Percentiles rank a stretch among this genome's conserved stretches.
These are phyloP conservation scores for Ustilago xerochloae DNA, from an alignment of 1,284 basidiomycete genomes.

Conservation along the genomic window DNA sequence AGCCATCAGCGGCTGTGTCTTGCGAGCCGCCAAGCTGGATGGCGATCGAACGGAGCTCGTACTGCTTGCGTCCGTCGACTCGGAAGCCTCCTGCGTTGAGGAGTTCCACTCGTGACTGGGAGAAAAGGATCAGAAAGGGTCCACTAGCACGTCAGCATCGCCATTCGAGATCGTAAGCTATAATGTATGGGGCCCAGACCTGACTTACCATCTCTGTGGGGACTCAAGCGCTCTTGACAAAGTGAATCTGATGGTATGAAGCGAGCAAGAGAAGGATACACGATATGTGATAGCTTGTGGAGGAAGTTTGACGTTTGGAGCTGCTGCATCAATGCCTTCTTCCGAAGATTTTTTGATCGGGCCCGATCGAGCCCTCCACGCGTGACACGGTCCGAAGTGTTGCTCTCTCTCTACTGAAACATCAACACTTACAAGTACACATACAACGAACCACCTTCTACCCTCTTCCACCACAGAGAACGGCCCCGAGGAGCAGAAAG, in stretches of 20 bases:
- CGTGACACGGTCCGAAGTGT: constrained; percentile 19
- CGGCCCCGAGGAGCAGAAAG: no score
- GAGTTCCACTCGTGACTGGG: constrained; percentile 80
- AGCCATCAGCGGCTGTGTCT: constrained; percentile 78
- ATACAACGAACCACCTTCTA: background rate
- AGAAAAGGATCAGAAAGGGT: no score
- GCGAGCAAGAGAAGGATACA: background rate
- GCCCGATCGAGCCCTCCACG: constrained; percentile 12
- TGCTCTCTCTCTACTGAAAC: constrained; percentile 14
- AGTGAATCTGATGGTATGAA: background rate
- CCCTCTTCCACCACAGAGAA: no score
- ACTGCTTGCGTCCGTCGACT: constrained; percentile 88
- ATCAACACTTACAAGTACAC: constrained; percentile 14
- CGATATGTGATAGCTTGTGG: constrained; percentile 4
- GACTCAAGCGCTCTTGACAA: background rate
- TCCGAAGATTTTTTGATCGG: constrained; percentile 21
- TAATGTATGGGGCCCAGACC: no score
- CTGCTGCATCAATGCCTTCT: no score
- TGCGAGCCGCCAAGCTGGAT: constrained; percentile 74
- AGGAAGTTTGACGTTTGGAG: constrained; percentile 15
- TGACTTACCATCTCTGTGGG: constrained; percentile 20
- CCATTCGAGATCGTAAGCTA: background rate
- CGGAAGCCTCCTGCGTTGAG: constrained; percentile 84
- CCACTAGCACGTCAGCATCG: no score
- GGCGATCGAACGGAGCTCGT: constrained; percentile 84